Evolutionary conservation across 2,329 filamentous ascomycete genomes (phyloP).

Genomic region (Xylaria sp.): DNA sequence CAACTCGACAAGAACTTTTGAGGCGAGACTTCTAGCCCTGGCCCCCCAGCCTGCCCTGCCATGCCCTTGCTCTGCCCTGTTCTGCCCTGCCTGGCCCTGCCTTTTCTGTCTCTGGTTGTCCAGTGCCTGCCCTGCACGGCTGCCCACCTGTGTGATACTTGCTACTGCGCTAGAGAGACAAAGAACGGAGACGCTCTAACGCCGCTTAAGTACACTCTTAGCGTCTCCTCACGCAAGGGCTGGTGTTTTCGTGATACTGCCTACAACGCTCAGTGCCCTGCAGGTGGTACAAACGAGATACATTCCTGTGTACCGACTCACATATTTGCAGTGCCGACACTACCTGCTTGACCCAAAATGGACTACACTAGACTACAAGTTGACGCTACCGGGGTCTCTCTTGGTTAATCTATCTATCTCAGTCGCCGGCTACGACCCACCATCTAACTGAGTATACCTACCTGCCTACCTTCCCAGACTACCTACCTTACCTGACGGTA

Average conservation of each 20-base stretch:
- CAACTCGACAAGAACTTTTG: neutral
- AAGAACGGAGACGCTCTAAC: constrained; percentile 22
- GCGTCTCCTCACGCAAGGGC: constrained; percentile 19
- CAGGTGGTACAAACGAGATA: constrained; percentile 9
- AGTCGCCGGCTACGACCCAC: constrained; percentile 38
- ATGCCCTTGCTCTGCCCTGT: constrained; percentile 29
- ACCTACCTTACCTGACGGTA: neutral
- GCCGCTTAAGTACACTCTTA: constrained; percentile 12
- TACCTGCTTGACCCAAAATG: neutral
- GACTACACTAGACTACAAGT: neutral
- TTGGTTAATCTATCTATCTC: constrained; percentile 32
- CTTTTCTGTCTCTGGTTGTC: constrained; percentile 11
- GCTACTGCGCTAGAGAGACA: constrained; percentile 5
- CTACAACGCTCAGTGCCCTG: constrained; percentile 5
- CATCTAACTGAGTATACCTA: constrained; percentile 2
- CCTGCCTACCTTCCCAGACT: too few species aligned
- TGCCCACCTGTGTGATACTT: constrained; percentile 23
- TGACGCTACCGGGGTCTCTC: constrained; percentile 16
- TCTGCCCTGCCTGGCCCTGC: constrained; percentile 26
- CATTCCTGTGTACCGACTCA: neutral
- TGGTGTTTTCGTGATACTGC: constrained; percentile 25
- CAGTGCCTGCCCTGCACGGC: constrained; percentile 26
- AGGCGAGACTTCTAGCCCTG: constrained; percentile 28
- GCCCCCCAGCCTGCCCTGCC: constrained; percentile 29
- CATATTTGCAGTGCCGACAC: constrained; percentile 20